Evolutionary conservation across 2,329 filamentous ascomycete genomes (phyloP), one percentile per base, ranked within the genome.

Genomic region (Hypoxylon sp.): DNA sequence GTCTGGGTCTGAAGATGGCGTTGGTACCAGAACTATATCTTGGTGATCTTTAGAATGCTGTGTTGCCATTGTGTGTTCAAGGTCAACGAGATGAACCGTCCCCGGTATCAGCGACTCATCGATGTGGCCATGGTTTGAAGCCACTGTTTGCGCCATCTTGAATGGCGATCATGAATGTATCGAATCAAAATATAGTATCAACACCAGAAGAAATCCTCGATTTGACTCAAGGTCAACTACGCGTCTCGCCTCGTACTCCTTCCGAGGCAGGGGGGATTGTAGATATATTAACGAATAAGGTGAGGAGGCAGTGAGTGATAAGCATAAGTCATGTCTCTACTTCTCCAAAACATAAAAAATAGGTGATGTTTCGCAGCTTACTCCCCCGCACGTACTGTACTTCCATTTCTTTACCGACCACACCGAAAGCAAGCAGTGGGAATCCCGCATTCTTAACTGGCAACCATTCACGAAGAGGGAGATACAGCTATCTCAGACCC

Each of bases 1-100:
- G 30, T 80, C 76, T 3, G 78, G 75, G 52, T 82, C 76, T 7
- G 67, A 63, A 0, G 75, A 77, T 1, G 79, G 79, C 0, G 71
- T 70, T 1, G 80, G 80, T 6, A 81, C 71, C 7, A 82, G 67
- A 12, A 82, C 76, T 43, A 80, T 77, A 37, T 78, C 72, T 21
- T 61, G 62, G 6, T 64, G 60, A 15, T 58, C 55, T n/a, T 51
- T 51, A 3, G 68, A 66, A 52, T 74, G 73, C 5, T 59, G 64
- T 31, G 68, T 63, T 1, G 57, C 62, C 21, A 71, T 55, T 3
- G 57, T 68, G 7, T 68, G 68, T 23, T 73, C 61, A 2, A 74
- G 41, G 38, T 76, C 73, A 4, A 75, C 67, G 7, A 76, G 67
- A 47, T 72, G 70, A 23, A 76, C 69, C 0, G 73, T 76, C 2